phyloP scores from a whole-genome alignment of 768 basidiomycete genomes.

The Hygrophorus russula region DNA sequence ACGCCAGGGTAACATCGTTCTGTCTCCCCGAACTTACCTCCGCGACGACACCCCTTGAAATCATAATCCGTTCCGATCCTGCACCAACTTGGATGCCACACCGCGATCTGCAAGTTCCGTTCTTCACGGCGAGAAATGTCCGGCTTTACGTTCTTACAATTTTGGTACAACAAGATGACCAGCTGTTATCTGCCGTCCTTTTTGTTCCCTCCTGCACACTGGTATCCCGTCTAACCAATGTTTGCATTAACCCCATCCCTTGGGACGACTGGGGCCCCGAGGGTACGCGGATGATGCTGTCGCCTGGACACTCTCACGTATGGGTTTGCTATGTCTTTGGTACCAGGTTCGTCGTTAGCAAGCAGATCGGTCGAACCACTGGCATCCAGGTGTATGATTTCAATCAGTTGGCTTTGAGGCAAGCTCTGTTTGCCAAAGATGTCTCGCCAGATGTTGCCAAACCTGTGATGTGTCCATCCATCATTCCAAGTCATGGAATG shows the following conservation, averaged over 20 bases:
- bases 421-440: conserved; percentile 7
- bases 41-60: conserved; percentile 16
- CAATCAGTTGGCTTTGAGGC: conserved; percentile 29
- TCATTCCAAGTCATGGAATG: conserved; percentile 13
- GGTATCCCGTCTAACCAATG: not conserved
- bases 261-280: conserved; percentile 4
- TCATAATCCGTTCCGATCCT: conserved; percentile 44
- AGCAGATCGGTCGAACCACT: conserved; percentile 3
- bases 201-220: conserved; percentile 2
- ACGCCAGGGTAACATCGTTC: conserved; percentile 16
- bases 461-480: conserved; percentile 1
- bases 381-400: conserved; percentile 39
- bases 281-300: not conserved
- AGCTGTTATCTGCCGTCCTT: conserved; percentile 9
- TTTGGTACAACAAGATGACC: conserved; percentile 20
- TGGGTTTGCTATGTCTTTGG: conserved; percentile 7
- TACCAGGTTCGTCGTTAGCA: conserved; percentile 1
- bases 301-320: not conserved
- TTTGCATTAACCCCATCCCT: not conserved
- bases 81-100: conserved; percentile 32
- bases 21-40: conserved; percentile 26
- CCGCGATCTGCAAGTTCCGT: conserved; percentile 28
- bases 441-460: conserved; percentile 1
- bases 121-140: conserved; percentile 28
- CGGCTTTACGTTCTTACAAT: conserved; percentile 38